Base-by-base conservation (phyloP, 2,329 filamentous ascomycete species). In the Pleurostoma richardsiae region DNA sequence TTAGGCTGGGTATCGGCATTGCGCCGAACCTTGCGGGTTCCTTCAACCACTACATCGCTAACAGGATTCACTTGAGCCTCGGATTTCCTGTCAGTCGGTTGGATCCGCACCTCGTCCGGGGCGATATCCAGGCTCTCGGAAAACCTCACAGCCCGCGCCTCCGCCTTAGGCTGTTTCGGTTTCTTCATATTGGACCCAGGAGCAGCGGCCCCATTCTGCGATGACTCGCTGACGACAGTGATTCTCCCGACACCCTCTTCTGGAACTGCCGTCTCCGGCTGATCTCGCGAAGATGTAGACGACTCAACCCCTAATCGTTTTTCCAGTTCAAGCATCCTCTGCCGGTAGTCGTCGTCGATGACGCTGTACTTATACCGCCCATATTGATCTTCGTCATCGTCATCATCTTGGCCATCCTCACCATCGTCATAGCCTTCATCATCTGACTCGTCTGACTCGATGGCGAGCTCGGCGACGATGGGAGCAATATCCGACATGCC, bases 391-490 rank as follows among this genome's bases (percentile, higher is more conserved):
- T 94, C 85, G 8, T 85, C 81, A 44, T 88, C 85, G n/a, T 79
- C 69, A 4, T 74, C 72, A 0, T 73, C 70, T 1, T 77, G 76
- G 1, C 73, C 74, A 1, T 76, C 73, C 6, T 72, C 71, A 42
- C 77, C 68, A 29, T 69, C 66, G 19, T 74, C 72, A 36, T 67
- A 67, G 6, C 78, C 73, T n/a, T 82, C 75, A 19, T 74, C 69
- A 3, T 72, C 74, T 10, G 71, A 70, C n/a, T 74, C 72, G 28
- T 74, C 79, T 49, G 91, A 85, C 52, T 95, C 89, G 2, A 97
- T 66, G 48, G 95, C 82, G 41, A 99, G 78, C 67, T 97, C 90
- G 11, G 94, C 94, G 11, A 99, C 94, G 3, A 99, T 88, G 36
- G 89, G 83, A 4, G 90, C 90, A 48, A 99, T 85, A 64, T 97